These are phyloP conservation scores for Ophiostoma montium DNA, from an alignment of 2,329 filamentous ascomycete genomes.

Conservation along the genomic window DNA sequence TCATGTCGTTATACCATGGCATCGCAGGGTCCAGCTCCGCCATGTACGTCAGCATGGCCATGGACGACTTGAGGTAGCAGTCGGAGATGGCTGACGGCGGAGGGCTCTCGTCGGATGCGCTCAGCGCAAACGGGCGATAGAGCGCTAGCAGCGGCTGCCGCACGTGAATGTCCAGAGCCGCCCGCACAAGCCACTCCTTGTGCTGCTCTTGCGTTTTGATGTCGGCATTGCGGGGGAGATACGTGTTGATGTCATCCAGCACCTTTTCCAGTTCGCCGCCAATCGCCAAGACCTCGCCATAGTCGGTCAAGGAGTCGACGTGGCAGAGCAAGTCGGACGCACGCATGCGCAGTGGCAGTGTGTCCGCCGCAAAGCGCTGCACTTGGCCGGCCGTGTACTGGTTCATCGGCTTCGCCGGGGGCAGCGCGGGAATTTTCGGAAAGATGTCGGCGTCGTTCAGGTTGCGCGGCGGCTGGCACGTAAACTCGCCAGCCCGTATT, in stretches of 20 bases:
- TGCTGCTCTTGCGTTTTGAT: slow-evolving; percentile 30
- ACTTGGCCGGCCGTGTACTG: slow-evolving; percentile 38
- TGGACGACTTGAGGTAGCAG: slow-evolving; percentile 38
- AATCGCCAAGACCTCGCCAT: slow-evolving; percentile 37
- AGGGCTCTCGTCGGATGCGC: slow-evolving; percentile 31
- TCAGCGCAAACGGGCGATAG: slow-evolving; percentile 40
- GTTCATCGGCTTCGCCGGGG: slow-evolving; percentile 34
- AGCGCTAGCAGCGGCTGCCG: slow-evolving; percentile 36
- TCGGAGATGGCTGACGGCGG: slow-evolving; percentile 31
- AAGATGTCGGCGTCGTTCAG: slow-evolving; percentile 37
- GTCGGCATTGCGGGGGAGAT: slow-evolving; percentile 32
- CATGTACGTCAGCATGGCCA: slow-evolving; percentile 40
- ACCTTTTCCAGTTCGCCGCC: slow-evolving; percentile 38
- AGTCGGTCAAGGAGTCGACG: slow-evolving; percentile 38
- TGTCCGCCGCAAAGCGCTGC: slow-evolving; percentile 39
- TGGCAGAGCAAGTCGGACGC: slow-evolving; percentile 36
- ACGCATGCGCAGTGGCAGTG: slow-evolving; percentile 33
- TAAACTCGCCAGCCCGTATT: slow-evolving; percentile 38
- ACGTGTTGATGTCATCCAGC: slow-evolving; percentile 39
- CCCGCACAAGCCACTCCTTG: slow-evolving; percentile 36
- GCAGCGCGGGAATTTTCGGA: slow-evolving; percentile 33
- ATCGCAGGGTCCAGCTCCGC: slow-evolving; percentile 37
- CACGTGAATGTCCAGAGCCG: slow-evolving; percentile 39
- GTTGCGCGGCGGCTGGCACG: slow-evolving; percentile 37
- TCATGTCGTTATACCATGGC: slow-evolving; percentile 31